Percentiles rank a stretch among this genome's conserved stretches.
Conservation (phyloP, 164 flowering plant genomes). For the Magnolia officinalis region DNA sequence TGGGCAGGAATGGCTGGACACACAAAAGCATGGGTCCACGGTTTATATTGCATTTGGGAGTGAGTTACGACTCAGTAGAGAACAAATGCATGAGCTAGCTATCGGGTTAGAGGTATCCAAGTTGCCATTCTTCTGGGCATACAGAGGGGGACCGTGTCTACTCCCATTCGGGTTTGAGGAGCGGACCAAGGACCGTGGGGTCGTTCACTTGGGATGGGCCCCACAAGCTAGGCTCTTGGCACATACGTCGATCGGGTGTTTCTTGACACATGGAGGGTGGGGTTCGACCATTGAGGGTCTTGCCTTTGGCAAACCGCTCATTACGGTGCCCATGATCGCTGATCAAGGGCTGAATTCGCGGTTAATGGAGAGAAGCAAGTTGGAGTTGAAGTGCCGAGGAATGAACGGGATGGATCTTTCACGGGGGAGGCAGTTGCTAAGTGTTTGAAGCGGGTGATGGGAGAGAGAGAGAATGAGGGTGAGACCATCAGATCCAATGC, state of each 20-base stretch:
- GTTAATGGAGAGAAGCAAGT: constrained; percentile 31
- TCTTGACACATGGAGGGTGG: constrained; percentile 33
- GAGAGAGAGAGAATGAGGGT: constrained; percentile 12
- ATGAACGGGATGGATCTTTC: constrained; percentile 35
- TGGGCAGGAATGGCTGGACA: constrained; percentile 33
- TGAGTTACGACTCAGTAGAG: constrained; percentile 23
- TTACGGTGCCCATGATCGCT: constrained; percentile 21
- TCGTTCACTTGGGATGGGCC: constrained; percentile 37
- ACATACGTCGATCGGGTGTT: constrained; percentile 34
- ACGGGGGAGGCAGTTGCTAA: constrained; percentile 23
- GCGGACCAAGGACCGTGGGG: constrained; percentile 19
- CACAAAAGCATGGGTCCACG: constrained; percentile 18
- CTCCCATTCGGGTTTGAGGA: constrained; percentile 26
- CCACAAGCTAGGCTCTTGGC: constrained; percentile 34
- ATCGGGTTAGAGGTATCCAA: constrained; percentile 25
- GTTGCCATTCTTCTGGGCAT: constrained; percentile 34
- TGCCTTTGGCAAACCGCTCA: constrained; percentile 25
- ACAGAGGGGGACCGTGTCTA: constrained; percentile 9
- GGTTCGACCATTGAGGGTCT: constrained; percentile 31
- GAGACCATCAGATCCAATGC: neutral
- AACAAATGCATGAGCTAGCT: constrained; percentile 32
- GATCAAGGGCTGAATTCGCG: constrained; percentile 36
- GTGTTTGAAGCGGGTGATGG: constrained; percentile 31
- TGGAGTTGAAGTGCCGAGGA: constrained; percentile 36
- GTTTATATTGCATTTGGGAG: constrained; percentile 40